Evolutionary conservation across 1,284 basidiomycete species (phyloP).

Genomic region (Ceratobasidium sp.): DNA sequence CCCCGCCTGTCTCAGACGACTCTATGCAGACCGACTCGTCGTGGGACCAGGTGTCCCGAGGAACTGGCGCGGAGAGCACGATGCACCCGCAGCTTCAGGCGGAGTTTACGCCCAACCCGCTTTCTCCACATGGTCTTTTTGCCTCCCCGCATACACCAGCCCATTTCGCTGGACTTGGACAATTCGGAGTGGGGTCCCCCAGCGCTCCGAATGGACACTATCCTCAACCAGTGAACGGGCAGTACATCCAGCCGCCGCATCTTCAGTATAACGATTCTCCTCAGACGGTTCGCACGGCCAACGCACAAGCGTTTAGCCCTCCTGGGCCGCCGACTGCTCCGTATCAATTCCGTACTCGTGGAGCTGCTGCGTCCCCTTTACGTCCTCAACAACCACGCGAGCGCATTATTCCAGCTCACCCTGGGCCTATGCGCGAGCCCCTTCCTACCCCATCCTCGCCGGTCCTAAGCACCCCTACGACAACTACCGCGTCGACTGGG

Average conservation of each 20-base stretch:
- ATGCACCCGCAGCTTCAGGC: constrained; percentile 35
- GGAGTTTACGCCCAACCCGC: constrained; percentile 6
- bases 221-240: constrained; percentile 21
- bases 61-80: constrained; percentile 28
- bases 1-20: constrained; percentile 26
- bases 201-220: constrained; percentile 5
- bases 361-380: not conserved
- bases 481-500: constrained; percentile 13
- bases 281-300: constrained; percentile 11
- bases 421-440: constrained; percentile 43
- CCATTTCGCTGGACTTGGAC: not conserved
- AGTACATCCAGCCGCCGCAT: constrained; percentile 21
- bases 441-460: constrained; percentile 30
- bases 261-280: constrained; percentile 31
- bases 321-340: not conserved
- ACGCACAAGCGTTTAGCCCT: constrained; percentile 16
- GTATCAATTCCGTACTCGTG: constrained; percentile 35
- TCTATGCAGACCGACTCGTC: constrained; percentile 43
- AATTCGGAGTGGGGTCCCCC: not conserved
- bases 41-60: constrained; percentile 40
- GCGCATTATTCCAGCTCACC: constrained; percentile 27
- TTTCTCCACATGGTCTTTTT: not conserved
- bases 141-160: constrained; percentile 44
- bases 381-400: constrained; percentile 38
- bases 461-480: constrained; percentile 19